Conservation (phyloP, 371 early-diverging fungal genomes). For the Actinomortierella ambigua region DNA sequence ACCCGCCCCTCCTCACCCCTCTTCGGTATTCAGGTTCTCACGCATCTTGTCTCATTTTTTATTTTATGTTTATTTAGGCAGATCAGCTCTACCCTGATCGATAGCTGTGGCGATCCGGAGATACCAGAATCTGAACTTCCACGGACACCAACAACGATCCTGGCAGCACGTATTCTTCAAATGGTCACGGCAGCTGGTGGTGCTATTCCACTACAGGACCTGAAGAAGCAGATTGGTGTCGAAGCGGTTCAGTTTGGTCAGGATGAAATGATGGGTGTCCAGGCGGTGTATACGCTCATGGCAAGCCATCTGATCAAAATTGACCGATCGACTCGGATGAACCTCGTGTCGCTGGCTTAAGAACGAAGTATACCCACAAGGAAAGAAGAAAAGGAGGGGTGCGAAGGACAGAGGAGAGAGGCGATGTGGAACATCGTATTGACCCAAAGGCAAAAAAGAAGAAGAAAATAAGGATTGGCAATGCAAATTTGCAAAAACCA, state of each 20-base stretch:
- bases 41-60: background rate
- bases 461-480: too few relatives aligned
- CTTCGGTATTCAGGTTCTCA: background rate
- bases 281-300: conserved; percentile 32
- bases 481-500: too few relatives aligned
- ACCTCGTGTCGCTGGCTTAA: conserved; percentile 23
- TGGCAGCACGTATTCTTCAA: conserved; percentile 26
- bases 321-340: conserved; percentile 24
- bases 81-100: conserved; percentile 22
- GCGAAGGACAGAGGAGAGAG: too few relatives aligned
- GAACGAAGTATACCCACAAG: too few relatives aligned
- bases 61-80: conserved; percentile 13
- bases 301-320: conserved; percentile 35
- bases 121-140: conserved; percentile 31
- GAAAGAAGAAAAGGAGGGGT: background rate
- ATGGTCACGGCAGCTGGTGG: conserved; percentile 23
- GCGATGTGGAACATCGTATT: too few relatives aligned
- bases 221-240: conserved; percentile 26
- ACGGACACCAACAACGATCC: conserved; percentile 6
- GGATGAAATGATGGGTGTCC: conserved; percentile 18
- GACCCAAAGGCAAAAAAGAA: too few relatives aligned
- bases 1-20: too few relatives aligned
- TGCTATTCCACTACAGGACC: conserved; percentile 13
- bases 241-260: conserved; percentile 22
- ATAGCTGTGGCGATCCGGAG: conserved; percentile 20